These are phyloP conservation scores for Psilocybe subaeruginosa DNA, from an alignment of 768 basidiomycete genomes.

Conservation along the genomic window DNA sequence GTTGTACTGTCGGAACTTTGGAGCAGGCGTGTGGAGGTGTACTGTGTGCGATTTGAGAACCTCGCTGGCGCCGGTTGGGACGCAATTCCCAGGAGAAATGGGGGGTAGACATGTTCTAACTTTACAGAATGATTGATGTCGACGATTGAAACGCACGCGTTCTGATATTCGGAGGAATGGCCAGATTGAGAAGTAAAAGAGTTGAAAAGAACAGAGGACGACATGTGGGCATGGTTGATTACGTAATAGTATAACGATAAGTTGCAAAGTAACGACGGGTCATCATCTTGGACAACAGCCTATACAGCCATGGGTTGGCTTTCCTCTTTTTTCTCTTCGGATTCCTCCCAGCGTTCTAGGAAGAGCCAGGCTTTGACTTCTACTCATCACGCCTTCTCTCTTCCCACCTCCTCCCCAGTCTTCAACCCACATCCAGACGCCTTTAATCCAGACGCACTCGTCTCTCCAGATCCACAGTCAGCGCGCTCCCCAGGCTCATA, in stretches of 20 bases:
- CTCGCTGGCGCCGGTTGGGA: no score
- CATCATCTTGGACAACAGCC: constrained; percentile 8
- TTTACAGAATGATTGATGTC: no score
- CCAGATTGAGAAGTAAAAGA: neutral
- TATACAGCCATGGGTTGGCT: constrained; percentile 69
- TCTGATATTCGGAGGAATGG: neutral
- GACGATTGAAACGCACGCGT: no score
- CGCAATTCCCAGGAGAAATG: no score
- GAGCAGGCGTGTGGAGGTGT: no score
- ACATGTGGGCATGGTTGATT: constrained; percentile 5
- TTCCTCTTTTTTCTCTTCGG: constrained; percentile 61
- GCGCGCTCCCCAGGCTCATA: constrained; percentile 52
- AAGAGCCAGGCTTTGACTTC: constrained; percentile 72
- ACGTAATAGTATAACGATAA: constrained; percentile 3
- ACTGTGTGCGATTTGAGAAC: no score
- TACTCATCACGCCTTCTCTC: constrained; percentile 88
- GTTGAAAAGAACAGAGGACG: neutral
- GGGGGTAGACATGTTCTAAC: no score
- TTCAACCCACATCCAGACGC: constrained; percentile 56
- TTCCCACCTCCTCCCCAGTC: constrained; percentile 74
- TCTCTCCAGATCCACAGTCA: constrained; percentile 50
- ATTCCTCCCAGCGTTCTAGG: constrained; percentile 48
- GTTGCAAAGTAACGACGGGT: neutral
- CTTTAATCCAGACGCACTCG: constrained; percentile 57
- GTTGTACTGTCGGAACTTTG: no score